A percentile compares a stretch with the other conserved stretches of the same genome.
phyloP scores from a whole-genome alignment of 139 green algal genomes.

The Gonium pectorale region DNA sequence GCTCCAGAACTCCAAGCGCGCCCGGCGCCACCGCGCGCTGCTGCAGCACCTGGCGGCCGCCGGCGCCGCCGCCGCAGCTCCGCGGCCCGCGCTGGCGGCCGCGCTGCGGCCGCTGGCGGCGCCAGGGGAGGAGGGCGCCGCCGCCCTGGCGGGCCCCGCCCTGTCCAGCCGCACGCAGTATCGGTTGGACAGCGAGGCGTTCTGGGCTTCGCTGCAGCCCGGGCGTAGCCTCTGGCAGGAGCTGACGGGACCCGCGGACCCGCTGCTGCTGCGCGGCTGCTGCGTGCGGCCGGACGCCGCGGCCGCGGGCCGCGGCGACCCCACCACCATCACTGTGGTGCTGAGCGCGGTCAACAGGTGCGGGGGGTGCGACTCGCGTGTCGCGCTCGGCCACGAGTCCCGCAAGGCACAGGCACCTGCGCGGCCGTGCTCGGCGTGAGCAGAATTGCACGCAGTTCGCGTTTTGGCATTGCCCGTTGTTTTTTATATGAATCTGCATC shows the following conservation, averaged over 20 bases:
- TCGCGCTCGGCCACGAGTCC: too few species aligned
- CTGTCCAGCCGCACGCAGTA: neutral
- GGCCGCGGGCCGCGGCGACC: conserved; percentile 25
- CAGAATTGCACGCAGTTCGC: too few species aligned
- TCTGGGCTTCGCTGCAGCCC: conserved; percentile 29
- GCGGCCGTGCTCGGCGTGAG: too few species aligned
- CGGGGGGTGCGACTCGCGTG: too few species aligned
- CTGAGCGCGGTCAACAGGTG: conserved; percentile 53
- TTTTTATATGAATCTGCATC: neutral
- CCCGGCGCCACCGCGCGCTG: conserved; percentile 52
- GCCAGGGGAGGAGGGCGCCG: neutral
- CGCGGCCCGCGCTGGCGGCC: conserved; percentile 40
- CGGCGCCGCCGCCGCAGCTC: conserved; percentile 22
- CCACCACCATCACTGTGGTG: conserved; percentile 33
- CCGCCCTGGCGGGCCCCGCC: neutral
- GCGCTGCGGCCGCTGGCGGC: neutral
- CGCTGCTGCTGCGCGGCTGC: conserved; percentile 53
- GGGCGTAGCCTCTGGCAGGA: conserved; percentile 48
- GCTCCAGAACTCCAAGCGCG: conserved; percentile 59
- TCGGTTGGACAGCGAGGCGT: conserved; percentile 29
- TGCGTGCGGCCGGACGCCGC: neutral
- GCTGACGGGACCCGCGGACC: conserved; percentile 63
- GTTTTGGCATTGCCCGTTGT: too few species aligned
- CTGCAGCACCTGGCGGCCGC: conserved; percentile 30
- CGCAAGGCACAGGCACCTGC: too few species aligned